Evolutionary conservation across 2,329 filamentous ascomycete genomes (phyloP), one percentile per base, ranked within the genome.

Genomic region (Fusarium tupiense): DNA sequence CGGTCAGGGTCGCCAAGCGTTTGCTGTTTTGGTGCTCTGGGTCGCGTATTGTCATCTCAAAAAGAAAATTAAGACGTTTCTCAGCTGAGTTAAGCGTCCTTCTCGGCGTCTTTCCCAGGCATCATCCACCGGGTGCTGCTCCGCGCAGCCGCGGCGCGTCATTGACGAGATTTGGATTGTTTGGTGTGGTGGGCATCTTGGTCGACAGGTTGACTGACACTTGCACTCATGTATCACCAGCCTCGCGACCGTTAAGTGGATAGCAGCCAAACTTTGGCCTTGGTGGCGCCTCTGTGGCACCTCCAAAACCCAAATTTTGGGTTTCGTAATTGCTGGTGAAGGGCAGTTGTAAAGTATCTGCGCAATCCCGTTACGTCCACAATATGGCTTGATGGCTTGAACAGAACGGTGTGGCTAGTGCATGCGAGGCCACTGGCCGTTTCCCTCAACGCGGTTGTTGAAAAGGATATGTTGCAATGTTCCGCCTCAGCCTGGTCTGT

Each of bases 11-110:
- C 62, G 75, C 73, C 73, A 75, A 77, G 75, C 71, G 70, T 76
- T 71, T 56, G 66, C 62, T 54, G 69, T 69, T 67, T 54, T 61
- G 62, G 53, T 69, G 64, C 53, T 61, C 61, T 69, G 54, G 59
- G 61, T 64, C 44, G 60, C 63, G 70, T 58, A 58, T 70, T 65
- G 59, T 67, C 60, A 65, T 40, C 35, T 63, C 47, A 49, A 60
- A 53, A 74, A 66, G 17, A 49, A 74, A 64, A 53, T 24, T 59
- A 68, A 54, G 62, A 67, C 57, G 69, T 70, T 77, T 61, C 76
- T 78, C 69, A 73, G 72, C 76, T 78, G 67, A 77, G 76, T 76
- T 67, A 78, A 76, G 76, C 76, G 76, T 74, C 68, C 20, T 66
- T 61, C 50, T 73, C 64, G 61, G 61, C 71, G 68, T 58, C 67